Conservation (phyloP, 495 filamentous ascomycete species). For the Neurospora sp. region DNA sequence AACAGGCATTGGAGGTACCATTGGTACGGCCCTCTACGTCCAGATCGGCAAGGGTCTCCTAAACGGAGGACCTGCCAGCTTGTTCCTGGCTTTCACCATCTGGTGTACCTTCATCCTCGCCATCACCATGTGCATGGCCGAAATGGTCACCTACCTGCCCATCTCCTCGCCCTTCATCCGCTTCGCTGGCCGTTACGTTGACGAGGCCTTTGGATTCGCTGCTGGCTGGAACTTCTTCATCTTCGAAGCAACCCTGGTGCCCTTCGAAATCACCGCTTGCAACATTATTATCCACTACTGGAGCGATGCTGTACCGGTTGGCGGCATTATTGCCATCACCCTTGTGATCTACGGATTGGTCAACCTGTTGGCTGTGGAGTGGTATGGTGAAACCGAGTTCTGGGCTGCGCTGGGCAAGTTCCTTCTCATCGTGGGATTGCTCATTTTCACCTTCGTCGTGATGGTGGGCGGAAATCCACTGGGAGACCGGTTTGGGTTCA, state of each 20-base stretch:
- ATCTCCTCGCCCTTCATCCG: constrained; percentile 76
- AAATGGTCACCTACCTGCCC: constrained; percentile 76
- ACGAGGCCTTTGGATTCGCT: constrained; percentile 58
- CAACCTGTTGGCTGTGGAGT: constrained; percentile 51
- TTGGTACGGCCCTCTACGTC: constrained; percentile 25
- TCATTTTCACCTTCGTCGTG: constrained; percentile 62
- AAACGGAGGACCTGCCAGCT: constrained; percentile 61
- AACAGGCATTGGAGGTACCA: constrained; percentile 48
- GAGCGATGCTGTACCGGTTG: constrained; percentile 52
- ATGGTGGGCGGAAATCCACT: constrained; percentile 68
- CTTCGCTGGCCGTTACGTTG: constrained; percentile 71
- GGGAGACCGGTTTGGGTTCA: constrained; percentile 60
- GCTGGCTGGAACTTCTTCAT: constrained; percentile 71
- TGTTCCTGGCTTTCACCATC: constrained; percentile 68
- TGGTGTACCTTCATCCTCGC: constrained; percentile 62
- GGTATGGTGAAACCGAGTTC: constrained; percentile 50
- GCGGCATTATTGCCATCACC: constrained; percentile 50
- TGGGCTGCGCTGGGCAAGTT: constrained; percentile 61
- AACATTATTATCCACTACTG: constrained; percentile 62
- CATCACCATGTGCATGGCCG: constrained; percentile 60
- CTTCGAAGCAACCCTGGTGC: constrained; percentile 56
- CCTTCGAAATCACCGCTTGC: constrained; percentile 62
- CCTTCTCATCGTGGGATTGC: constrained; percentile 54
- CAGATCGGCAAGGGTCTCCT: constrained; percentile 57
- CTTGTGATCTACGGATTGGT: constrained; percentile 52